A percentile compares a stretch with the other conserved stretches of the same genome.
phyloP scores from a whole-genome alignment of 2,329 filamentous ascomycete genomes.

The Orbilia blumenaviensis region DNA sequence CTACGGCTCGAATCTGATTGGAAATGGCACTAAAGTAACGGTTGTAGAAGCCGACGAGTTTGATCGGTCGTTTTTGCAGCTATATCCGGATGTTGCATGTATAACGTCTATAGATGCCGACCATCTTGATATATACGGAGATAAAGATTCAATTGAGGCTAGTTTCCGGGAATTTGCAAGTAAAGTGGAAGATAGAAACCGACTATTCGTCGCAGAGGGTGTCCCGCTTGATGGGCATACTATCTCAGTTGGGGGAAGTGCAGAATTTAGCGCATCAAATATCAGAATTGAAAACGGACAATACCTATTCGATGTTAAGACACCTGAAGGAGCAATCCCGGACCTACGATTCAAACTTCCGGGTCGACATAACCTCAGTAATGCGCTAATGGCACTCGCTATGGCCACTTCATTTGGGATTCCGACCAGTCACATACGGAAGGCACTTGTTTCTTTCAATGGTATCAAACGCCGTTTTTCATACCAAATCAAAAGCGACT shows the following conservation, averaged over 20 bases:
- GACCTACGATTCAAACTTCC: background rate
- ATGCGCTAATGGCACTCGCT: background rate
- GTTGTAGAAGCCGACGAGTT: slow-evolving; percentile 4
- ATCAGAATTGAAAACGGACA: background rate
- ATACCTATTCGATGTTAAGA: background rate
- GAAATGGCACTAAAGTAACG: background rate
- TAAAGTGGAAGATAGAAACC: background rate
- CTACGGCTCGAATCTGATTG: slow-evolving; percentile 5
- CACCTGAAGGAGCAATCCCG: background rate
- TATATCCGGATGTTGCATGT: background rate
- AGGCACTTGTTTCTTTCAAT: background rate
- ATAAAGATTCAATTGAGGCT: background rate
- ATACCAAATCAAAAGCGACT: background rate
- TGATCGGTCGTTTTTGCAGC: slow-evolving; percentile 1
- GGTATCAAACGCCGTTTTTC: slow-evolving; percentile 7
- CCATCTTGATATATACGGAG: slow-evolving; percentile 6
- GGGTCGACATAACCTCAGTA: background rate
- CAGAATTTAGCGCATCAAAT: background rate
- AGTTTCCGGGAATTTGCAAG: background rate
- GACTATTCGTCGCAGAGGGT: background rate
- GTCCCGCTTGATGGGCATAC: background rate
- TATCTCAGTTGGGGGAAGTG: background rate
- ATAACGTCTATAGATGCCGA: slow-evolving; percentile 7
- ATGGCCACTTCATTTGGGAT: background rate
- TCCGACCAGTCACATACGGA: background rate